Conservation (phyloP, 2,329 filamentous ascomycete species). For the Penicillium capsulatum region DNA sequence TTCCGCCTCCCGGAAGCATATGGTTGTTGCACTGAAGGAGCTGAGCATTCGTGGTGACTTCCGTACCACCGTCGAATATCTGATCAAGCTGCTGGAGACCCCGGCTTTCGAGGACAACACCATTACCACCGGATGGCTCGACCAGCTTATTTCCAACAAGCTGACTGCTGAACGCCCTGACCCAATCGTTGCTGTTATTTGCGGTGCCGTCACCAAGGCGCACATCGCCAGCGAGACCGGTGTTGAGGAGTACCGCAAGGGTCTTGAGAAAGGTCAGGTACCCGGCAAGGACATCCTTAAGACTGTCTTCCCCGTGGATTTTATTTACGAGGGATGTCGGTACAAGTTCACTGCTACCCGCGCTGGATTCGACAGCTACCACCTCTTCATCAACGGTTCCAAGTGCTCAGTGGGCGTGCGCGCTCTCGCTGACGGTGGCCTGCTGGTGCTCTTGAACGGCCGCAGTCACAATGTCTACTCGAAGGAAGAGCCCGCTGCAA, state of each 20-base stretch:
- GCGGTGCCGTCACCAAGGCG: conserved; percentile 90
- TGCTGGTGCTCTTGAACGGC: conserved; percentile 83
- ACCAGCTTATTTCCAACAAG: conserved; percentile 97
- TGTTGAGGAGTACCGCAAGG: conserved; percentile 78
- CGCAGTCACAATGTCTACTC: conserved; percentile 98
- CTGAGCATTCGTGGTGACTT: conserved; percentile 99
- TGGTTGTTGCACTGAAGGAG: conserved; percentile 98
- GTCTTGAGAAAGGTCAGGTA: conserved; percentile 95
- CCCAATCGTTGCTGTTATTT: conserved; percentile 87
- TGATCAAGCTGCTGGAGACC: conserved; percentile 97
- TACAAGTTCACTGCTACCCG: conserved; percentile 98
- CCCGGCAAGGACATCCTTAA: conserved; percentile 94
- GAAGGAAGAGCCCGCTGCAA: conserved; percentile 97
- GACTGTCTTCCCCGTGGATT: conserved; percentile 95
- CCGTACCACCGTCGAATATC: conserved; percentile 95
- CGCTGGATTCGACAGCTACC: conserved; percentile 89
- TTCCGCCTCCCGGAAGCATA: conserved; percentile 93
- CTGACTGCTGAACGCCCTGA: conserved; percentile 94
- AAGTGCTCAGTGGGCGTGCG: conserved; percentile 92
- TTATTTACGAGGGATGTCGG: conserved; percentile 93
- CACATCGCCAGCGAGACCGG: conserved; percentile 90
- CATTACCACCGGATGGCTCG: conserved; percentile 97
- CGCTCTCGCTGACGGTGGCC: conserved; percentile 86
- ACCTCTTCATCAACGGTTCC: conserved; percentile 97
- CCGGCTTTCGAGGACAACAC: conserved; percentile 98